Base-by-base conservation (phyloP, 371 early-diverging fungal genomes). In the Lichtheimia corymbifera region DNA sequence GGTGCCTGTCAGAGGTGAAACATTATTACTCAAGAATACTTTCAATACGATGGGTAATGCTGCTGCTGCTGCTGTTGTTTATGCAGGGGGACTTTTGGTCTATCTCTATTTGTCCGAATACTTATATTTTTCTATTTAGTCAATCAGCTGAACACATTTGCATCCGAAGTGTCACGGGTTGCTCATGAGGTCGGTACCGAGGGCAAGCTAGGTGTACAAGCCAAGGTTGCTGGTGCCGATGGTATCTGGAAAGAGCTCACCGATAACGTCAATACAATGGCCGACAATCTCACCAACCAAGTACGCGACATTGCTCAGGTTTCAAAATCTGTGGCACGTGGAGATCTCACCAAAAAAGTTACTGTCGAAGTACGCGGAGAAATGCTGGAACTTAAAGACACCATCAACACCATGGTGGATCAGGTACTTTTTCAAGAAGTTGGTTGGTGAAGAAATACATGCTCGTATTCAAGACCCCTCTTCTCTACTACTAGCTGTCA, bases 1-100 rank as follows among this genome's bases (percentile, higher is more conserved):
- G 0, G 84, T 87, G 0, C 76, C 83, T 52, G 85, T 86, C 20
- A 75, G 83, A 65, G 91, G 91, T 41, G 89, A 88, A 68, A 86
- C 86, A 5, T 53, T 82, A 20, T 77, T 88, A 14, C 72, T 91
- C 5, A 91, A 89, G 62, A 83, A 85, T 30, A 88, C 90, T 1
- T 85, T 91, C 44, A 91, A 91, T 67, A 80, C 79, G 3, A 91
- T 91, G 91, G 90, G 88, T 77, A 81, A 66, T 14, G 22, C 20
- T 14, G n/a, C n/a, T n/a, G n/a, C n/a, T n/a, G n/a, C n/a, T 2
- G 22, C 22, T 49, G 17, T 49, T 44, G 24, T 42, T 14, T 5
- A 18, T 42, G 25, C 17, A 13, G 28, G 9, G 50, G 25, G 27
- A 60, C n/a, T n/a, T n/a, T n/a, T n/a, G n/a, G n/a, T 13, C 18